Percentiles rank a stretch among this genome's conserved stretches.
phyloP scores from a whole-genome alignment of 352 stramenopile species.

The Phytophthora pinifolia region DNA sequence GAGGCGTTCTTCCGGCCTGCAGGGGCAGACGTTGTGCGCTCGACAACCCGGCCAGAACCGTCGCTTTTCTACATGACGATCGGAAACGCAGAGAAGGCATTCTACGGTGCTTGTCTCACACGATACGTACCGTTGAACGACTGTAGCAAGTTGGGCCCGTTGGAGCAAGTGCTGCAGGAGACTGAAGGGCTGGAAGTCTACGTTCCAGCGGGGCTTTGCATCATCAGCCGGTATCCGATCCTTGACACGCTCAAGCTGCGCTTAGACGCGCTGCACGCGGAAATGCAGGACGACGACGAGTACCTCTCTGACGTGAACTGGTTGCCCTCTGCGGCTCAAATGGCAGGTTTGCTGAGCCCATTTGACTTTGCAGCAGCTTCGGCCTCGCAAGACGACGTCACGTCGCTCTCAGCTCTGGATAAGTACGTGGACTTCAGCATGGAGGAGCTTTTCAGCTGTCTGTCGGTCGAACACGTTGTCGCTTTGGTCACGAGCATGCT shows the following conservation, averaged over 20 bases:
- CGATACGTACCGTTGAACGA: constrained; percentile 75
- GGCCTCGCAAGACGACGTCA: constrained; percentile 26
- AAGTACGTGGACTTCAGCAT: constrained; percentile 79
- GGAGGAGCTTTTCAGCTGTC: constrained; percentile 79
- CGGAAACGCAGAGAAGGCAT: constrained; percentile 76
- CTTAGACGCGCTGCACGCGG: constrained; percentile 59
- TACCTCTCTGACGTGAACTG: constrained; percentile 63
- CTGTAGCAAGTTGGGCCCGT: constrained; percentile 59
- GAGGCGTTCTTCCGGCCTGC: constrained; percentile 80
- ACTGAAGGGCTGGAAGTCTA: constrained; percentile 82
- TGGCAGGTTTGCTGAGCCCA: constrained; percentile 60
- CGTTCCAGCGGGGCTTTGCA: constrained; percentile 71
- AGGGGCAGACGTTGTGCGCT: constrained; percentile 58
- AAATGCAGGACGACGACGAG: constrained; percentile 51
- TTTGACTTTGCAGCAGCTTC: constrained; percentile 55
- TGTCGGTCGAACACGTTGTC: constrained; percentile 74
- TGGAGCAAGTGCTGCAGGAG: constrained; percentile 80
- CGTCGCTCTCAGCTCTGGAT: constrained; percentile 50
- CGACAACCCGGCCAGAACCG: constrained; percentile 54
- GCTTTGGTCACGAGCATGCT: constrained; percentile 71
- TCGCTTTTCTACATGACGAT: constrained; percentile 87
- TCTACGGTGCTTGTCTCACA: constrained; percentile 81
- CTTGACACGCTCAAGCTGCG: constrained; percentile 78
- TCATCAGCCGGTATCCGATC: constrained; percentile 82
- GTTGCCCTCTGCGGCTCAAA: constrained; percentile 54